Evolutionary conservation across 495 filamentous ascomycete genomes (phyloP), one percentile per base, ranked within the genome.

Genomic region (Pseudoneurospora amorphoporcata): DNA sequence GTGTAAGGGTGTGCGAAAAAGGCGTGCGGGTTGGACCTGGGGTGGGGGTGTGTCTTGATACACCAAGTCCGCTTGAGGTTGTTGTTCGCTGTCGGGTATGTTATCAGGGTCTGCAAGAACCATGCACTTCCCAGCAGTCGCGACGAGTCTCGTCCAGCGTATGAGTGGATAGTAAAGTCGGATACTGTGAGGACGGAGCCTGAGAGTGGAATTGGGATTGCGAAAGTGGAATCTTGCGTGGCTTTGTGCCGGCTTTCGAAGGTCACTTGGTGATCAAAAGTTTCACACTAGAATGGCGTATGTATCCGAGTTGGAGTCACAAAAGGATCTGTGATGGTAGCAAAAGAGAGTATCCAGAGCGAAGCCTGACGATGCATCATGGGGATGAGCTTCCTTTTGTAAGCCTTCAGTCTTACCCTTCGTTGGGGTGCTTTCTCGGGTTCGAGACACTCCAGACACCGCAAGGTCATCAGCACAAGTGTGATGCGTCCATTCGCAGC

Each of bases 401-500:
- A 77, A 77, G 23, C 72, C 77, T 78, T 75, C 53, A 65, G 53
- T 65, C 53, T 65, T 72, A 74, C 74, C 71, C 73, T 75, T 45
- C 72, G 73, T 75, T 77, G 75, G 73, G 69, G 72, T 78, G 65
- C 23, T 72, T 37, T 37, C 69, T 78, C 75, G 73, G 77, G 71
- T 74, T 71, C 47, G 38, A 70, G 69, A 70, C 72, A 61, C 71
- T 75, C 73, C 73, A 74, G 72, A 77, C 74, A 73, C 73, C 70
- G 73, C 58, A 69, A 71, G 73, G 77, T 78, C 75, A 78, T 76
- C 75, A 76, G 75, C 72, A 69, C 76, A 73, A 42, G 75, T 73
- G 69, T 76, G 70, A 39, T 78, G 77, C 76, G 70, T 77, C 53
- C 77, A 77, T 78, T 74, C 77, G 77, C 77, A 75, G 75, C 77